These are phyloP conservation scores for Colletotrichum simmondsii DNA, from an alignment of 2,329 filamentous ascomycete genomes.

Conservation along the genomic window DNA sequence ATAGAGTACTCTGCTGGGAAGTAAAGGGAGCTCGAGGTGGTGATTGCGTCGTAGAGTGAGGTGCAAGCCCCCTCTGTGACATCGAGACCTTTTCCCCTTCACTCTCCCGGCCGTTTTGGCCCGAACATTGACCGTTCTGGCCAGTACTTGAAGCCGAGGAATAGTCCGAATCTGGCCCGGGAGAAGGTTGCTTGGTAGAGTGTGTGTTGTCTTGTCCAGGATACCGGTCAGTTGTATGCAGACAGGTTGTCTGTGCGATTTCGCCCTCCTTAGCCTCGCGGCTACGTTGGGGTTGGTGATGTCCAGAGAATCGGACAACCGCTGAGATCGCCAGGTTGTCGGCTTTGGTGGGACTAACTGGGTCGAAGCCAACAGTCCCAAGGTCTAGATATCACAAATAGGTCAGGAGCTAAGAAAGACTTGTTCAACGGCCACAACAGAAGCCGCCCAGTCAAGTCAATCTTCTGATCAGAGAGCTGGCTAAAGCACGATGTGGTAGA, in stretches of 20 bases:
- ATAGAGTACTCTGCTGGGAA: constrained; percentile 7
- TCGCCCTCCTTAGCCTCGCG: constrained; percentile 37
- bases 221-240: background rate
- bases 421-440: background rate
- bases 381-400: constrained; percentile 12
- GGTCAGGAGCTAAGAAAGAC: background rate
- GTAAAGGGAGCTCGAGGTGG: constrained; percentile 44
- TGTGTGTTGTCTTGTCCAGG: constrained; percentile 16
- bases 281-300: constrained; percentile 33
- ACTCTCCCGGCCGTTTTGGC: constrained; percentile 60
- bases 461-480: background rate
- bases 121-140: constrained; percentile 65
- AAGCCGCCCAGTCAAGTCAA: background rate
- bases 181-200: constrained; percentile 1
- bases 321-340: constrained; percentile 36
- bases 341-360: constrained; percentile 34
- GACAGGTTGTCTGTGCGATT: constrained; percentile 34
- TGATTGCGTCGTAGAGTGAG: constrained; percentile 64
- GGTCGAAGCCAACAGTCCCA: constrained; percentile 36
- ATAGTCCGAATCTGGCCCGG: background rate
- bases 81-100: constrained; percentile 71
- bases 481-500: background rate
- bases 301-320: constrained; percentile 33
- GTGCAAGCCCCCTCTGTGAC: constrained; percentile 70
- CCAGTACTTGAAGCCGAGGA: constrained; percentile 19